phyloP scores from a whole-genome alignment of 163 green algal species.

The Coccomyxa subellipsoidea region DNA sequence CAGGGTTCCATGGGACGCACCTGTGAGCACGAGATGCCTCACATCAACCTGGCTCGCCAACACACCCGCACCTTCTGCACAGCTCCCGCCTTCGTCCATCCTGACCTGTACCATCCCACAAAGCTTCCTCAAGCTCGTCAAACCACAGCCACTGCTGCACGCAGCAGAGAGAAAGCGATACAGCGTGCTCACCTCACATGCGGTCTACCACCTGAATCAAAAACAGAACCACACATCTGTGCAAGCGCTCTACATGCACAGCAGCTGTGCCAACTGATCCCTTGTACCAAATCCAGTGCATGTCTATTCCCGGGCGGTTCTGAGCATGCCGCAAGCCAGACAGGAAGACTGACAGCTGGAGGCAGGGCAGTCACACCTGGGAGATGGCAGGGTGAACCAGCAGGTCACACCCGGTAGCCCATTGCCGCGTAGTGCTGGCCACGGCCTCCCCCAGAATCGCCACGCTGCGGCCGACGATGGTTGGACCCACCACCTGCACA shows the following conservation, averaged over 20 bases:
- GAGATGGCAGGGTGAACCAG: neutral
- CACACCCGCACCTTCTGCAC: neutral
- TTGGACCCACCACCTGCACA: neutral
- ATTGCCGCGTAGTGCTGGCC: neutral
- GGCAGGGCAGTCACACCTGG: neutral
- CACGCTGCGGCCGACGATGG: neutral
- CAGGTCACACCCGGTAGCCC: neutral
- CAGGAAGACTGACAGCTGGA: too few species aligned
- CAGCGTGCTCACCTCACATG: neutral
- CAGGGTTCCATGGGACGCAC: too few species aligned
- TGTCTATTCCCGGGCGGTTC: too few species aligned
- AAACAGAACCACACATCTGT: too few species aligned
- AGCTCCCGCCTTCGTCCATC: neutral
- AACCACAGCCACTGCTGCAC: too few species aligned
- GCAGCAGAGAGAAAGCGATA: neutral
- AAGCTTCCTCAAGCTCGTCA: too few species aligned
- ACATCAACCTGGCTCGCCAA: neutral
- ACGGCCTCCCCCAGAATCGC: neutral
- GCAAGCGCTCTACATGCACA: neutral
- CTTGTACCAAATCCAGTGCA: too few species aligned
- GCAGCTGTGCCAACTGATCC: neutral
- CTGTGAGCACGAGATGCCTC: neutral
- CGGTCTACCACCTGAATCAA: too few species aligned
- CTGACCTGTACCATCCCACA: neutral
- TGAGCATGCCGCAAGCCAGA: too few species aligned